Evolutionary conservation across 768 basidiomycete species (phyloP).

Genomic region (Tylopilus subfusipes): DNA sequence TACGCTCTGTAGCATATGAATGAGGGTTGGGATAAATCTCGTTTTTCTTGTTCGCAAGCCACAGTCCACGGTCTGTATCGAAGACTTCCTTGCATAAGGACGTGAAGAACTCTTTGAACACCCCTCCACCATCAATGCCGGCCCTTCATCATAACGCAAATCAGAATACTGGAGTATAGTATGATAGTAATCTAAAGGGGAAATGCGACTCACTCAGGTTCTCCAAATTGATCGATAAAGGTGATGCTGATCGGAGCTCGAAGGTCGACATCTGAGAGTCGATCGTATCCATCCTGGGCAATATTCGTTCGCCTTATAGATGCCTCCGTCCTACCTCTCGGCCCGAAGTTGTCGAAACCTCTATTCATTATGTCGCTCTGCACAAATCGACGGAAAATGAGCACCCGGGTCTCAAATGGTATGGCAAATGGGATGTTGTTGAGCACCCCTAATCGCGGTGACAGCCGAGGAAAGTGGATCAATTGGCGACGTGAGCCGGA

Average conservation of each 20-base stretch:
- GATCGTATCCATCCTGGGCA: slow-evolving; percentile 89
- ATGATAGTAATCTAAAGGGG: not conserved
- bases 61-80: slow-evolving; percentile 89
- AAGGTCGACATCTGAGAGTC: slow-evolving; percentile 70
- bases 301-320: slow-evolving; percentile 62
- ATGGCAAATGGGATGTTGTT: slow-evolving; percentile 96
- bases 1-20: slow-evolving; percentile 83
- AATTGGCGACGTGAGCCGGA: slow-evolving; percentile 63
- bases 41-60: slow-evolving; percentile 87
- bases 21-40: slow-evolving; percentile 96
- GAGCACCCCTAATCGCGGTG: slow-evolving; percentile 81
- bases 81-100: slow-evolving; percentile 92
- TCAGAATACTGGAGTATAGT: slow-evolving; percentile 2
- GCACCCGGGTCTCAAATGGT: slow-evolving; percentile 87
- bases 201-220: slow-evolving; percentile 63
- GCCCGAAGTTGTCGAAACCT: slow-evolving; percentile 16
- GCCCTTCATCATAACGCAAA: slow-evolving; percentile 42
- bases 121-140: slow-evolving; percentile 94
- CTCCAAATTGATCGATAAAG: slow-evolving; percentile 90
- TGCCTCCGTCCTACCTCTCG: slow-evolving; percentile 22
- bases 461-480: slow-evolving; percentile 52
- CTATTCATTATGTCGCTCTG: slow-evolving; percentile 48
- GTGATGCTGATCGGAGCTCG: slow-evolving; percentile 82
- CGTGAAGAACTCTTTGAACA: slow-evolving; percentile 98
- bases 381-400: slow-evolving; percentile 85